Conservation (phyloP, 345 rosid species). For the Citrus maxima region DNA sequence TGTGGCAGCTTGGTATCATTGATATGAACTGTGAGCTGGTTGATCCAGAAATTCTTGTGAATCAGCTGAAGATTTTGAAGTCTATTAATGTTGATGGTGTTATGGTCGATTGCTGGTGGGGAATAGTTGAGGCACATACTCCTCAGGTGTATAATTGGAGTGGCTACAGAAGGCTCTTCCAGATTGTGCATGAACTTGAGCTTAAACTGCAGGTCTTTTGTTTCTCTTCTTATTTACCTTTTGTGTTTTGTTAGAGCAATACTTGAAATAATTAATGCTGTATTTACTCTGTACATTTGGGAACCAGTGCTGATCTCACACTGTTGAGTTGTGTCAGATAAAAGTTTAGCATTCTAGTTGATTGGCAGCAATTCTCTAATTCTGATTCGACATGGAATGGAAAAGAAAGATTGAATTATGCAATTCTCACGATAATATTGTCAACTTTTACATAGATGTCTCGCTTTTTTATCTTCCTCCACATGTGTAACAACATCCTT, state of each 20-base stretch:
- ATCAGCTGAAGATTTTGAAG: slow-evolving; percentile 64
- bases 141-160: slow-evolving; percentile 81
- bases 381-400: neutral
- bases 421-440: neutral
- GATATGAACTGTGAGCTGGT: slow-evolving; percentile 71
- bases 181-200: slow-evolving; percentile 68
- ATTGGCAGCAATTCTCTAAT: neutral
- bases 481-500: no score
- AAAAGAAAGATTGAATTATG: no score
- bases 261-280: neutral
- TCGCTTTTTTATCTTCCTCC: no score
- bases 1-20: slow-evolving; percentile 62
- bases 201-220: slow-evolving; percentile 86
- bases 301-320: neutral
- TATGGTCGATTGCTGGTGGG: slow-evolving; percentile 99
- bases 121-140: slow-evolving; percentile 74
- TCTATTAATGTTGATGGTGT: slow-evolving; percentile 80
- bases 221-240: neutral
- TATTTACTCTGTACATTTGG: neutral
- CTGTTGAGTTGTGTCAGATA: neutral
- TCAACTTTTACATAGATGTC: neutral
- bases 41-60: slow-evolving; percentile 58
- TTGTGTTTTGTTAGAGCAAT: neutral
- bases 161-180: slow-evolving; percentile 81
- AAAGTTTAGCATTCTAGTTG: neutral